Evolutionary conservation across 306 rosid genomes (phyloP).

Genomic region (Dryas drummondii): DNA sequence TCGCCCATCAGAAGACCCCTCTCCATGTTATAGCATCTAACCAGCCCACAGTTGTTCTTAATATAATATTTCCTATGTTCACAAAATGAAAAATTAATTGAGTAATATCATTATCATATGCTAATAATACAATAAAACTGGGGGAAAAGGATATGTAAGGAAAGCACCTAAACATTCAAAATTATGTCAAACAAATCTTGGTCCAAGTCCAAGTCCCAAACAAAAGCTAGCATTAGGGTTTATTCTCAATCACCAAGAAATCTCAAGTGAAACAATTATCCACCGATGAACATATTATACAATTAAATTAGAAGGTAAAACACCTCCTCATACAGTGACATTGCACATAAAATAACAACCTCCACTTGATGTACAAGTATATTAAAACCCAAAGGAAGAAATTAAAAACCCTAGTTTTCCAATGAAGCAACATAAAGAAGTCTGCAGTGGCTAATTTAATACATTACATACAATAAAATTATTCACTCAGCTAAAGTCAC

Average conservation of each 20-base stretch:
- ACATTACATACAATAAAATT: slow-evolving; percentile 17
- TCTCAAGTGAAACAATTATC: slow-evolving; percentile 16
- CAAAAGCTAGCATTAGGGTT: slow-evolving; percentile 48
- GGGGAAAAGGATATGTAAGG: not conserved
- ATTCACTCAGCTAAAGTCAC: slow-evolving; percentile 19
- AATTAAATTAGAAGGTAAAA: slow-evolving; percentile 10
- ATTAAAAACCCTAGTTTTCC: slow-evolving; percentile 64
- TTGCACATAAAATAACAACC: slow-evolving; percentile 56
- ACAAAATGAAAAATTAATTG: slow-evolving; percentile 14
- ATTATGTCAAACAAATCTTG: slow-evolving; percentile 22
- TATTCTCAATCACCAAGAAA: slow-evolving; percentile 28
- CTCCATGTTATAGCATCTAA: slow-evolving; percentile 41
- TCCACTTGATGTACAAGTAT: slow-evolving; percentile 19
- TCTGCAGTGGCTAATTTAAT: slow-evolving; percentile 26
- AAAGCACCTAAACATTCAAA: slow-evolving; percentile 11
- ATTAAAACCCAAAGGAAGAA: slow-evolving; percentile 1
- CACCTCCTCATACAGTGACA: slow-evolving; percentile 22
- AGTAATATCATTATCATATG: slow-evolving; percentile 28
- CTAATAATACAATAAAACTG: not conserved
- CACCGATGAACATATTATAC: slow-evolving; percentile 21
- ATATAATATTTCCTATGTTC: slow-evolving; percentile 30
- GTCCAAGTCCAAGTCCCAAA: slow-evolving; percentile 38
- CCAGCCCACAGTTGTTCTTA: slow-evolving; percentile 23
- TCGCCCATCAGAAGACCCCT: slow-evolving; percentile 33
- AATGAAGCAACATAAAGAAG: slow-evolving; percentile 21